Evolutionary conservation across 768 basidiomycete species (phyloP).

Genomic region (Podaxis sp.): DNA sequence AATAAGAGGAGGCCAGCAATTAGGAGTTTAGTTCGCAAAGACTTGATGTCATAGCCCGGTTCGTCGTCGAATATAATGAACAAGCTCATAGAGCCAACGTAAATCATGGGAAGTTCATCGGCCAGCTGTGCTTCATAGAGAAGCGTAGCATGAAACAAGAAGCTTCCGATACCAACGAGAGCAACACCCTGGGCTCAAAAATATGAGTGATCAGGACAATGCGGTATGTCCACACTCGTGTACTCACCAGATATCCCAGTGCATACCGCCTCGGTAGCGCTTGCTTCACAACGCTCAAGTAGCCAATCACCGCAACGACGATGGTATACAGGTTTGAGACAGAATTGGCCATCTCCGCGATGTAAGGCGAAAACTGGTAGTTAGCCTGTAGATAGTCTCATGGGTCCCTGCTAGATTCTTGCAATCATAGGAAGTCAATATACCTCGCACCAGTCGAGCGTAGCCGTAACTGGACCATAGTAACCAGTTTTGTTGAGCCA

Average conservation of each 20-base stretch:
- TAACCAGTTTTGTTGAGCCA: constrained; percentile 36
- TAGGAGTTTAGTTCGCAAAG: constrained; percentile 32
- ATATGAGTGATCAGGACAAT: not conserved
- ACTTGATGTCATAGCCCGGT: constrained; percentile 42
- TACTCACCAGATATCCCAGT: constrained; percentile 36
- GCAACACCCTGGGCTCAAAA: constrained; percentile 49
- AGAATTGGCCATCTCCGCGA: constrained; percentile 76
- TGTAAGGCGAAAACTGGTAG: constrained; percentile 72
- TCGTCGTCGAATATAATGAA: constrained; percentile 57
- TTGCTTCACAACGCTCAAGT: constrained; percentile 28
- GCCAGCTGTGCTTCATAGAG: constrained; percentile 73
- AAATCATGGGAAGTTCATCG: constrained; percentile 83
- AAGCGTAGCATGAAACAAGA: constrained; percentile 76
- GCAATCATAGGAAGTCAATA: constrained; percentile 4
- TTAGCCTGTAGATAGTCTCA: constrained; percentile 45
- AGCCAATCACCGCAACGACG: constrained; percentile 45
- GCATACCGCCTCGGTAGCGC: constrained; percentile 38
- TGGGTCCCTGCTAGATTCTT: not conserved
- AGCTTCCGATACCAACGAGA: constrained; percentile 71
- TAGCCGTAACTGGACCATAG: constrained; percentile 66
- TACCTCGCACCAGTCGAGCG: constrained; percentile 75
- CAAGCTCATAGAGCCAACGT: constrained; percentile 56
- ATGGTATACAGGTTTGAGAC: constrained; percentile 68
- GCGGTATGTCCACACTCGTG: not conserved
- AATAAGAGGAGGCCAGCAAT: constrained; percentile 39